These are phyloP conservation scores for Penicillium hesseltinei DNA, from an alignment of 2,329 filamentous ascomycete genomes.

Conservation along the genomic window DNA sequence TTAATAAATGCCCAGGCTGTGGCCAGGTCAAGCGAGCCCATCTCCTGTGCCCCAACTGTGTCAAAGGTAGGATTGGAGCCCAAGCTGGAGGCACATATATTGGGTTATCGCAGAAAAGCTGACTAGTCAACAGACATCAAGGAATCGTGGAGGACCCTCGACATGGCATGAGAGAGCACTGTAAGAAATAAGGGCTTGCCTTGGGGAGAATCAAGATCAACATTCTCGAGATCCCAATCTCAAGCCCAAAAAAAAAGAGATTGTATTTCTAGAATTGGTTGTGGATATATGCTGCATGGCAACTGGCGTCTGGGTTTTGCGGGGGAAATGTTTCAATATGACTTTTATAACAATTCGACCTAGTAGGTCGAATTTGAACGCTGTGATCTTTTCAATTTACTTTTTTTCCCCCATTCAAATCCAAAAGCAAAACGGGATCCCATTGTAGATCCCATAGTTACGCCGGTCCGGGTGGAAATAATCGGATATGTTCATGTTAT, in stretches of 20 bases:
- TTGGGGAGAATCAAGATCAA: neutral
- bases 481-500: neutral
- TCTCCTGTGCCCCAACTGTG: constrained; percentile 81
- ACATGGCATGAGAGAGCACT: constrained; percentile 28
- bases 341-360: constrained; percentile 6
- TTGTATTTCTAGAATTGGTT: constrained; percentile 23
- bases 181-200: constrained; percentile 5
- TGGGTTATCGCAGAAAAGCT: constrained; percentile 2
- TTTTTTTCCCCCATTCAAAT: neutral
- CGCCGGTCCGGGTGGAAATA: neutral
- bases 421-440: neutral
- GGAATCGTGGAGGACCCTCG: constrained; percentile 44
- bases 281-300: constrained; percentile 37
- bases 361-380: constrained; percentile 3
- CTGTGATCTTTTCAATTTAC: neutral
- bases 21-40: constrained; percentile 86
- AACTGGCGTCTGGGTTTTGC: constrained; percentile 37
- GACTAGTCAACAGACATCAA: constrained; percentile 41
- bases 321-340: constrained; percentile 18
- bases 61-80: constrained; percentile 60
- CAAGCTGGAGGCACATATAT: neutral
- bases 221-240: neutral
- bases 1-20: constrained; percentile 88
- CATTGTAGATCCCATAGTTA: neutral
- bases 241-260: constrained; percentile 17